These are phyloP conservation scores for Dissoconium aciculare DNA, from an alignment of 2,329 filamentous ascomycete species.

Conservation along the genomic window DNA sequence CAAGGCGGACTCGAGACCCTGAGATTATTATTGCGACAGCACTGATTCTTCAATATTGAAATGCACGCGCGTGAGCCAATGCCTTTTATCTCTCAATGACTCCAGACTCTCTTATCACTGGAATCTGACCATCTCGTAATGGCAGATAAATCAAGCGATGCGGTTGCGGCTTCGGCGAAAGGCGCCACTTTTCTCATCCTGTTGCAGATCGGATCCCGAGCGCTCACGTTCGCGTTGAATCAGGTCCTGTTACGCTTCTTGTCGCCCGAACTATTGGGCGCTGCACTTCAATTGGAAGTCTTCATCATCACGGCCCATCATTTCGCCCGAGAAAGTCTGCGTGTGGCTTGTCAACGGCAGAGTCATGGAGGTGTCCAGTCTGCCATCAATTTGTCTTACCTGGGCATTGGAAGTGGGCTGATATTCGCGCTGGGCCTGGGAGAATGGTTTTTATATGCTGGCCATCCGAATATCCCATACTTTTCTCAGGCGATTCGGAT, in stretches of 20 bases:
- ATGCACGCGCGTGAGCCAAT: too few species aligned
- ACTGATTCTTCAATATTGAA: too few species aligned
- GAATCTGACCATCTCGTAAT: too few species aligned
- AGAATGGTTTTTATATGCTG: conserved; percentile 48
- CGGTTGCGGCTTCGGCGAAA: conserved; percentile 38
- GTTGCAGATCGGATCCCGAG: conserved; percentile 74
- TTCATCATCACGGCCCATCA: conserved; percentile 89
- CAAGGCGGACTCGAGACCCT: too few species aligned
- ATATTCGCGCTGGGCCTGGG: conserved; percentile 44
- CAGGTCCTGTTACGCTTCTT: conserved; percentile 78
- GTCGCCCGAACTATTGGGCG: conserved; percentile 68
- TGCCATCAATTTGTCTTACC: conserved; percentile 75
- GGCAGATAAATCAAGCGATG: conserved; percentile 17
- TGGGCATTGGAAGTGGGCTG: conserved; percentile 56
- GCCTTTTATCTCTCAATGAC: too few species aligned
- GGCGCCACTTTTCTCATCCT: conserved; percentile 76
- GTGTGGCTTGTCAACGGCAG: conserved; percentile 74
- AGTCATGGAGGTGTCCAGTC: conserved; percentile 45
- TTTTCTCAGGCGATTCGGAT: conserved; percentile 42
- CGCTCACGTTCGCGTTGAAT: conserved; percentile 80
- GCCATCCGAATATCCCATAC: conserved; percentile 42
- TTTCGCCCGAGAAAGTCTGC: conserved; percentile 79
- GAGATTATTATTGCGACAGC: too few species aligned
- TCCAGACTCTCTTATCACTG: too few species aligned
- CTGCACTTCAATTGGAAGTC: conserved; percentile 80